Evolutionary conservation across 2,329 filamentous ascomycete genomes (phyloP).

Genomic region (Colletotrichum sp.): DNA sequence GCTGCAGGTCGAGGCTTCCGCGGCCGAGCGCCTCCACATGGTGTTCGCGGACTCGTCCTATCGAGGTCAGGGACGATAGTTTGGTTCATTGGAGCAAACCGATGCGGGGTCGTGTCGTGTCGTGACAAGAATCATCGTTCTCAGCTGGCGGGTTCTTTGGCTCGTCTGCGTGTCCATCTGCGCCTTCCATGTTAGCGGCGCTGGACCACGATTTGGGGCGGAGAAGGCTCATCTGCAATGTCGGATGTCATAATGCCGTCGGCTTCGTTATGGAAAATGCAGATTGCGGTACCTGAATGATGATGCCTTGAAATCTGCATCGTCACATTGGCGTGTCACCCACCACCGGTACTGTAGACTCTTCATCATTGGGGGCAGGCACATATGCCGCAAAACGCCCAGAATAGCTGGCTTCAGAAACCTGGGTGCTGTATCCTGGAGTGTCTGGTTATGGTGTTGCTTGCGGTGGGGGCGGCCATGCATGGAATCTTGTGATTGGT

Average conservation of each 20-base stretch:
- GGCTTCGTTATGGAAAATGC: neutral
- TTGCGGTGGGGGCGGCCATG: neutral
- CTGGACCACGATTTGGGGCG: neutral
- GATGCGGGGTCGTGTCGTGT: neutral
- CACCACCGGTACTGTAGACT: neutral
- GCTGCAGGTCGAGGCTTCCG: slow-evolving; percentile 3
- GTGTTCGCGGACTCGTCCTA: neutral
- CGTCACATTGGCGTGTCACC: neutral
- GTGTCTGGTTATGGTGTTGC: neutral
- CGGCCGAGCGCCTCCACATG: neutral
- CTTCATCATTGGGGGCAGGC: neutral
- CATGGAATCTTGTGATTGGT: neutral
- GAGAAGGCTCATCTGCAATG: neutral
- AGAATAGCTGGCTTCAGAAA: neutral
- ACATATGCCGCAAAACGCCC: neutral
- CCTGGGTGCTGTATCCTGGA: neutral
- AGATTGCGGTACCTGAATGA: neutral
- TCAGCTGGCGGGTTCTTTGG: neutral
- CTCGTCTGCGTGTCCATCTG: neutral
- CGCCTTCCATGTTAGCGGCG: neutral
- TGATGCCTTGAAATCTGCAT: neutral
- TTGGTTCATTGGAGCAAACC: neutral
- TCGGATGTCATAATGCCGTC: neutral
- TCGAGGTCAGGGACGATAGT: neutral
- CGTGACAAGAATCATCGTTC: neutral